Base-by-base conservation (phyloP, 73 alveolate species). In the Paramecium octaurelia region DNA sequence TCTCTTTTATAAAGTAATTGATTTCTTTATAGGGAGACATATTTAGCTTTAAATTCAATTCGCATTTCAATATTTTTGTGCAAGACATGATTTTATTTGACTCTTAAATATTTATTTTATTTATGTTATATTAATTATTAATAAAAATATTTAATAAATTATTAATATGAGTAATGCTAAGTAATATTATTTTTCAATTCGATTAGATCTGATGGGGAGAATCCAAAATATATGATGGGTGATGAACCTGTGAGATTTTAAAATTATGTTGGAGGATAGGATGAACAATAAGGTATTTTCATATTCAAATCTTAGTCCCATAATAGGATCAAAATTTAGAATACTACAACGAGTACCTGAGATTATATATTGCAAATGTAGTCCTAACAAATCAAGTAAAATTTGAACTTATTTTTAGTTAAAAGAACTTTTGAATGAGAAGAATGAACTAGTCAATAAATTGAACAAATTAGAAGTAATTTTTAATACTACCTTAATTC, bases 351-450 rank as follows among this genome's bases (percentile, higher is more conserved):
- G 94, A 89, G 50, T 89, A 77, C 16, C 38, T 77, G 29, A 89
- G 88, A 58, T 83, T 89, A 12, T 89, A 89, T 35, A 46, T 89
- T 34, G 94, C 94, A 3, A 89, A 89, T 73, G 94, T 89, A 6
- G 92, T 89, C 58, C 57, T 89, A 18, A 89, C 94, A 35, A 70
- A 36, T 71, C 40, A 64, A 64, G 84, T 86, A 36, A 58, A 40
- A 10, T 43, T 48, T 38, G 20, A 46, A 84, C 60, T 58, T 54
- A 58, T 58, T 64, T 24, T 34, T 64, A 89, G 91, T 71, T 89
- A 29, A 89, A 89, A 54, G 94, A 89, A 89, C 88, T 89, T 21
- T 85, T 89, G 27, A 89, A 89, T 50, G 94, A 89, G 43, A 89
- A 89, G 64, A 89, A 89, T 43, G 94, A 89, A 46, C 94, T 89